Conservation (phyloP, 345 rosid genomes). For the Salix dunnii region DNA sequence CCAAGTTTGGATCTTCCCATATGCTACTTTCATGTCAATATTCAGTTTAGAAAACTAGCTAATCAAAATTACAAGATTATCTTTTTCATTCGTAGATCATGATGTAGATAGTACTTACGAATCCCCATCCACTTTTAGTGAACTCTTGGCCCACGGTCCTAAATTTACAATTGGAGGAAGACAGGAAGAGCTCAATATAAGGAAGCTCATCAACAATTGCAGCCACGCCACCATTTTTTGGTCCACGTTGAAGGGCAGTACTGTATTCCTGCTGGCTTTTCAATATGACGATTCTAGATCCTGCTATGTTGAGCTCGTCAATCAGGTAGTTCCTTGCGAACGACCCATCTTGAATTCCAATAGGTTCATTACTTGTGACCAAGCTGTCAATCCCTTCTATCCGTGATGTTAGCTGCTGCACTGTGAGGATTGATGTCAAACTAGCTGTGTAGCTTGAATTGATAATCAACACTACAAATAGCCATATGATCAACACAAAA, state of each 20-base stretch:
- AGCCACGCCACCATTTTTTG: slow-evolving; percentile 66
- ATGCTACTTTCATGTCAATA: neutral
- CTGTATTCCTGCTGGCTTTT: slow-evolving; percentile 50
- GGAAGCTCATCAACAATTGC: slow-evolving; percentile 97
- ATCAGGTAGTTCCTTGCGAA: slow-evolving; percentile 71
- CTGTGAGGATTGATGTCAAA: slow-evolving; percentile 90
- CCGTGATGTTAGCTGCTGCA: slow-evolving; percentile 73
- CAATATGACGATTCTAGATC: slow-evolving; percentile 56
- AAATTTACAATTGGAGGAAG: slow-evolving; percentile 58
- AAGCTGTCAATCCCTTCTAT: slow-evolving; percentile 77
- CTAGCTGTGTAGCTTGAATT: slow-evolving; percentile 98
- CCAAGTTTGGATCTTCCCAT: neutral
- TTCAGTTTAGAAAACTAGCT: neutral
- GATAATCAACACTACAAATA: slow-evolving; percentile 86
- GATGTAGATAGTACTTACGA: slow-evolving; percentile 52
- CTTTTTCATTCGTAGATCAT: neutral
- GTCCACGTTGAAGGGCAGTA: slow-evolving; percentile 55
- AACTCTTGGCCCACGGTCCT: slow-evolving; percentile 85
- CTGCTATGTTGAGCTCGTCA: slow-evolving; percentile 76
- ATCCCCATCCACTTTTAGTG: slow-evolving; percentile 94
- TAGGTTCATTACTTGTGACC: slow-evolving; percentile 57
- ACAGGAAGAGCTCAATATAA: slow-evolving; percentile 72
- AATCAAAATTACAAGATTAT: neutral
- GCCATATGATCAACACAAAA: slow-evolving; percentile 80
- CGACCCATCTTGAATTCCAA: slow-evolving; percentile 87